Conservation (phyloP, 768 basidiomycete species). For the Hydnomerulius pinastri region DNA sequence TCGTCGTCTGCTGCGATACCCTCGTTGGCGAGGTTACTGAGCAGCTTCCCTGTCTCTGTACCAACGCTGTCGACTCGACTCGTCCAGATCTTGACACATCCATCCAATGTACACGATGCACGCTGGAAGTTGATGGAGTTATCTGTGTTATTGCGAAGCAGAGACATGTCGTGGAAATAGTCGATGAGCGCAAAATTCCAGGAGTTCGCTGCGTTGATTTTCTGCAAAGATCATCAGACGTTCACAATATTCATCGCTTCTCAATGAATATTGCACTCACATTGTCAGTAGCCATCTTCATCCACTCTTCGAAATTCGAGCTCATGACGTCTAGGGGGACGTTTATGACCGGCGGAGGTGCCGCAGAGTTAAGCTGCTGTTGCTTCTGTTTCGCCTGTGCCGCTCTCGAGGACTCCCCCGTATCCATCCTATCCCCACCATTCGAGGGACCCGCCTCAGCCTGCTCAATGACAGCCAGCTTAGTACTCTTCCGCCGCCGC, state of each 20-base stretch:
- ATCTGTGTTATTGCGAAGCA: slow-evolving; percentile 88
- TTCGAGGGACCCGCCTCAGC: slow-evolving; percentile 58
- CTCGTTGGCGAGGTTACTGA: slow-evolving; percentile 81
- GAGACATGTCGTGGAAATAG: slow-evolving; percentile 98
- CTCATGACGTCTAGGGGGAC: slow-evolving; percentile 83
- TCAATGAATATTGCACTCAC: too few relatives aligned
- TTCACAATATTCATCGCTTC: too few relatives aligned
- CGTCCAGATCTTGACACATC: slow-evolving; percentile 99
- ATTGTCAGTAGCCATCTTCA: slow-evolving; percentile 99
- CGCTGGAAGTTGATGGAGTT: slow-evolving; percentile 99
- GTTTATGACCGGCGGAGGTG: slow-evolving; percentile 55
- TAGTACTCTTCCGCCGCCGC: slow-evolving; percentile 76
- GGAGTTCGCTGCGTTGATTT: slow-evolving; percentile 97
- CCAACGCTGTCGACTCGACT: slow-evolving; percentile 96
- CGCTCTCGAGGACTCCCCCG: slow-evolving; percentile 43
- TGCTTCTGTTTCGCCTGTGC: slow-evolving; percentile 55
- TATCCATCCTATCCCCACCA: slow-evolving; percentile 43
- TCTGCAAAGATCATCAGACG: slow-evolving; percentile 60
- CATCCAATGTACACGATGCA: slow-evolving; percentile 95
- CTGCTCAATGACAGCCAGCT: slow-evolving; percentile 56
- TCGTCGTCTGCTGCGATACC: slow-evolving; percentile 60
- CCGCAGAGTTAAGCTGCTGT: slow-evolving; percentile 61
- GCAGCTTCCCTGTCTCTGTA: slow-evolving; percentile 92
- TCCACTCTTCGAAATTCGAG: slow-evolving; percentile 98
- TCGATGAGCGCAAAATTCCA: slow-evolving; percentile 99